Percentiles rank a stretch among this genome's conserved stretches.
Conservation (phyloP, 2,329 filamentous ascomycete genomes). For the Diaporthe capsici region DNA sequence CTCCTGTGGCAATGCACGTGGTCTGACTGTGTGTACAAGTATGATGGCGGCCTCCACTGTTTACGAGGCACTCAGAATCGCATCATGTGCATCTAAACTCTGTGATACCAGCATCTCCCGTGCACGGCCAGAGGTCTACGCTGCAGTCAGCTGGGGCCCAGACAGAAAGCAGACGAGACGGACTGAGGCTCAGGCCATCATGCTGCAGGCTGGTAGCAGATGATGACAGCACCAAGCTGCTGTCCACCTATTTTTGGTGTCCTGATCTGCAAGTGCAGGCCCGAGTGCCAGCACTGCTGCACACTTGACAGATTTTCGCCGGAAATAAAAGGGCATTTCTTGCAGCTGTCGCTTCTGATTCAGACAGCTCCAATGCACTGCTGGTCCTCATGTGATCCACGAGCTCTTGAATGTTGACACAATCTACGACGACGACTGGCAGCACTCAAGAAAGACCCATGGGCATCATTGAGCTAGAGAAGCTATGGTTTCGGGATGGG, state of each 20-base stretch:
- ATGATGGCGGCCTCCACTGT: neutral
- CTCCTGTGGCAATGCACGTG: neutral
- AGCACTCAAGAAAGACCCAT: neutral
- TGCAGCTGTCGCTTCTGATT: neutral
- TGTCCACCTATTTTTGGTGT: conserved; percentile 31
- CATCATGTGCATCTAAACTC: neutral
- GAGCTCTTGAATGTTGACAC: neutral
- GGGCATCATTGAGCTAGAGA: neutral
- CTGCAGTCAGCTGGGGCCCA: conserved; percentile 13
- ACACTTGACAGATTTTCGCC: neutral
- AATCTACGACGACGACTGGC: neutral
- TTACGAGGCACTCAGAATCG: neutral
- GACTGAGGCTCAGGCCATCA: conserved; percentile 31
- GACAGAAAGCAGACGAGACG: neutral
- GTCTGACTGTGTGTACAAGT: neutral
- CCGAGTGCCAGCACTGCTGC: neutral
- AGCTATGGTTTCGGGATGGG: conserved; percentile 1
- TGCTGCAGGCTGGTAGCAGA: neutral
- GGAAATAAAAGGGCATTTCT: neutral
- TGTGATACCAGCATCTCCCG: neutral
- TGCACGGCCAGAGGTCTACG: neutral
- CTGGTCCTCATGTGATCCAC: neutral
- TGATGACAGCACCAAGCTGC: conserved; percentile 9
- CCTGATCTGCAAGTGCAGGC: conserved; percentile 29
- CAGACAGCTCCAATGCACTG: neutral